Base-by-base conservation (phyloP, 306 rosid genomes). In the Cucumis melo region DNA sequence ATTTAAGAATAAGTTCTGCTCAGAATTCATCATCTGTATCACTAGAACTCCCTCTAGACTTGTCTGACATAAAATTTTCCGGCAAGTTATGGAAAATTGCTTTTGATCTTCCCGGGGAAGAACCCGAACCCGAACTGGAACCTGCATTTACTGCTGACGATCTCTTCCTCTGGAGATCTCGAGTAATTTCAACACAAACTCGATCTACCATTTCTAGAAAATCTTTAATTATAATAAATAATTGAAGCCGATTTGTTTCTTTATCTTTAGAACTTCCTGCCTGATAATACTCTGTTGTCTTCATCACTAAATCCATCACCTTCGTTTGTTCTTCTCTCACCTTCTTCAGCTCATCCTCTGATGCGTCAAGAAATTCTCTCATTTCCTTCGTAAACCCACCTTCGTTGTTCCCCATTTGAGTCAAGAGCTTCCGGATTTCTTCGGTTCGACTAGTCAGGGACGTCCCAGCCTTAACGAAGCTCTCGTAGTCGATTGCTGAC, bases 171-270 rank as follows among this genome's bases (percentile, higher is more conserved):
- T 89, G 96, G 82, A 82, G 68, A 63, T 84, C 86, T 62, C 96
- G 82, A 5, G 97, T 83, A 72, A 92, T 92, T 73, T 89, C 97
- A 48, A 92, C 84, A 60, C 99, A 95, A 8, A 88, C 91, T 63
- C 74, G 91, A 86, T 95, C 99, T 24, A 92, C 98, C 99, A 89
- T 92, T 74, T 83, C 87, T 8, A 95, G 86, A 56, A 95, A 95
- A 86, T 95, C 96, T 80, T 88, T 95, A 1, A 95, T 91, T 61
- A 92, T 85, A 23, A 73, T 89, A 83, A 95, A 95, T 11, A 95
- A 81, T 78, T 87, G 87, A 84, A 90, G 88, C 24, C 89, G 79
- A 54, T 88, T 84, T 48, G 87, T 89, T 80, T 82, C 86, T 61
- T 64, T 79, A 1, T 88, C 89, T 81, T 81, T 92, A 17, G 88